These are phyloP conservation scores for Phlyctochytrium arcticum DNA, from an alignment of 192 early-diverging fungal species.

Conservation along the genomic window DNA sequence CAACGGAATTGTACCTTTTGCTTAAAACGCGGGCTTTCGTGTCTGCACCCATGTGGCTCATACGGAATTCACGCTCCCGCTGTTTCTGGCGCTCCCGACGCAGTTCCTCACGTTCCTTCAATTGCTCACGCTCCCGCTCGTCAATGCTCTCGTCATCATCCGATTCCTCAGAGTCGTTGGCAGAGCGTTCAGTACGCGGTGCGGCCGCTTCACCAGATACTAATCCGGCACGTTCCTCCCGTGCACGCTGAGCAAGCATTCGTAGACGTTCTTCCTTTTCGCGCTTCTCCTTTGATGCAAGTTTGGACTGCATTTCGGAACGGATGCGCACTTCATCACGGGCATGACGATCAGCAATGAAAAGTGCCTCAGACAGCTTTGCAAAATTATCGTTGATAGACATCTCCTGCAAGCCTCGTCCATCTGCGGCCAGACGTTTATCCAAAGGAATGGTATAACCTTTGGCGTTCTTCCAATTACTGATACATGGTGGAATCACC, in stretches of 20 bases:
- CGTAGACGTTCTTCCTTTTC: conserved; percentile 89
- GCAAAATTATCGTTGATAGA: conserved; percentile 96
- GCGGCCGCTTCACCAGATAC: conserved; percentile 21
- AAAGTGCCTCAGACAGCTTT: conserved; percentile 89
- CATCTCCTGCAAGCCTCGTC: conserved; percentile 78
- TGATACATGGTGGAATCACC: conserved; percentile 98
- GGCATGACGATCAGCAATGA: conserved; percentile 87
- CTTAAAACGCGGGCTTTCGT: conserved; percentile 74
- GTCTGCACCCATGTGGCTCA: conserved; percentile 85
- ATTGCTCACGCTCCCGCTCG: conserved; percentile 57
- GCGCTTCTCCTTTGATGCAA: conserved; percentile 92
- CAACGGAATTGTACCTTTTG: conserved; percentile 19
- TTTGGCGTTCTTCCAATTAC: conserved; percentile 99
- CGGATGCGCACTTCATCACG: conserved; percentile 91
- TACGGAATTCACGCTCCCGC: conserved; percentile 79
- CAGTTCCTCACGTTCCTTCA: conserved; percentile 80
- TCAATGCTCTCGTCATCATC: conserved; percentile 36
- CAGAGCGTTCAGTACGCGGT: background rate
- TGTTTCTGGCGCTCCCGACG: conserved; percentile 79
- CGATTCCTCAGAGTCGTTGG: conserved; percentile 14
- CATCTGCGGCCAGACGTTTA: conserved; percentile 96
- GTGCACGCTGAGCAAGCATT: conserved; percentile 84
- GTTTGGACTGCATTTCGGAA: conserved; percentile 81
- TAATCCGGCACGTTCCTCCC: conserved; percentile 77
- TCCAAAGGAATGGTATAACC: conserved; percentile 98